Conservation (phyloP, 1,284 basidiomycete species). For the Gymnopus androsaceus region DNA sequence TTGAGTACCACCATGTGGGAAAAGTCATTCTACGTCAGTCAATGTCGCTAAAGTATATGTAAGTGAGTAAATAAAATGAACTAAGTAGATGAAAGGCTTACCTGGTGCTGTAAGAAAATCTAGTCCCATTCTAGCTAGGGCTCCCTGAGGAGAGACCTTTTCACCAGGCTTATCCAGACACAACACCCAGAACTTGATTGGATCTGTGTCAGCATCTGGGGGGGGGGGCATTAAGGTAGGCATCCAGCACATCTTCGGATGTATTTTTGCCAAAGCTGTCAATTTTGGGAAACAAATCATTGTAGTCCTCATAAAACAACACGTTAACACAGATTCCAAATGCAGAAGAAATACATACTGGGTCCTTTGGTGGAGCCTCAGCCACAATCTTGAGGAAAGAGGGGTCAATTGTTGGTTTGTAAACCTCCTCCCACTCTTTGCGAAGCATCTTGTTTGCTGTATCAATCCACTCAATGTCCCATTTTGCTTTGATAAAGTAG, state of each 20-base stretch:
- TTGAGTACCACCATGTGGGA: too few relatives aligned
- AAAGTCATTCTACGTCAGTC: too few relatives aligned
- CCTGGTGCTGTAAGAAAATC: too few relatives aligned
- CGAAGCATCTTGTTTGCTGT: constrained; percentile 10
- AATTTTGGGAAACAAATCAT: background rate
- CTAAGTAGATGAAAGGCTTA: too few relatives aligned
- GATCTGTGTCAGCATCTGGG: background rate
- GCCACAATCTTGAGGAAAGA: background rate
- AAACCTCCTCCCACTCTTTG: constrained; percentile 10
- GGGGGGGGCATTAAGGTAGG: background rate
- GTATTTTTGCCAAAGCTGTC: background rate
- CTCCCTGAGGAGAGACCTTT: background rate
- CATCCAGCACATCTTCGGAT: background rate
- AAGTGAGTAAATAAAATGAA: too few relatives aligned
- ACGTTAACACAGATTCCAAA: background rate
- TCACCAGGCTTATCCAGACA: background rate
- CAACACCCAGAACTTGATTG: background rate
- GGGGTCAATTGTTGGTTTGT: background rate
- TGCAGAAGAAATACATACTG: background rate
- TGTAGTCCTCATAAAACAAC: background rate
- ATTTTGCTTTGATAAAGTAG: constrained; percentile 16
- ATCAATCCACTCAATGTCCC: constrained; percentile 16
- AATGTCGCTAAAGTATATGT: too few relatives aligned
- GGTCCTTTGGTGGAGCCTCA: too few relatives aligned
- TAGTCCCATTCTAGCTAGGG: too few relatives aligned